Evolutionary conservation across 2,329 filamentous ascomycete genomes (phyloP), one percentile per base, ranked within the genome.

Genomic region (Penicillium sclerotigenum): DNA sequence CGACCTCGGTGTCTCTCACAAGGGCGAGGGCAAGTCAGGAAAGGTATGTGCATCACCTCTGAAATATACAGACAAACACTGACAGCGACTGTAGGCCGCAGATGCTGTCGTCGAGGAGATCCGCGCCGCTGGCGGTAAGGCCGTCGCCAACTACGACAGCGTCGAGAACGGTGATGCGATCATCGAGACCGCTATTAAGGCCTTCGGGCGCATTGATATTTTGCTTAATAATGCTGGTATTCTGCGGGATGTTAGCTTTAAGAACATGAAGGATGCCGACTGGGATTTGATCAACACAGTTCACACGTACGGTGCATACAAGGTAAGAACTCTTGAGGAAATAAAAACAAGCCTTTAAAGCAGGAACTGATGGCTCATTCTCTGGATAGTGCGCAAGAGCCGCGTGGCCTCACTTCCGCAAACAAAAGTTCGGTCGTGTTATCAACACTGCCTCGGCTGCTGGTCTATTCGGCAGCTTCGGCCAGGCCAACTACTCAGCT

Each of bases 221-320:
- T 87, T 99, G 68, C 88, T 99, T 78, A 99, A 99, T 83, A 99
- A 97, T 73, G 94, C 94, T 59, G 93, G 94, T 71, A 97, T 97
- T 71, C 83, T 96, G 58, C 88, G 93, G 59, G 92, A 97, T 79
- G 76, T 97, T 72, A 93, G 90, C 83, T 97, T 99, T 81, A 96
- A 96, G 84, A 97, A 97, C 79, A 95, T 97, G 85, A 94, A 88
- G 75, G 94, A 99, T 75, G 79, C 88, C 72, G 94, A 99, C 76
- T 99, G 94, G 94, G 93, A 99, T 73, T 79, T 97, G 65, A 89
- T 97, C 73, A 90, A 93, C 77, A 88, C 86, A 73, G 93, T 97
- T 56, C 93, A 99, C 77, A 87, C 97, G 68, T 89, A 86, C 72
- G 94, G 94, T 67, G 88, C 91, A 70, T 99, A 96, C 83, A 97